Percentiles rank a stretch among this genome's conserved stretches.
phyloP scores from a whole-genome alignment of 495 filamentous ascomycete species.

The Xylaria telfairii region DNA sequence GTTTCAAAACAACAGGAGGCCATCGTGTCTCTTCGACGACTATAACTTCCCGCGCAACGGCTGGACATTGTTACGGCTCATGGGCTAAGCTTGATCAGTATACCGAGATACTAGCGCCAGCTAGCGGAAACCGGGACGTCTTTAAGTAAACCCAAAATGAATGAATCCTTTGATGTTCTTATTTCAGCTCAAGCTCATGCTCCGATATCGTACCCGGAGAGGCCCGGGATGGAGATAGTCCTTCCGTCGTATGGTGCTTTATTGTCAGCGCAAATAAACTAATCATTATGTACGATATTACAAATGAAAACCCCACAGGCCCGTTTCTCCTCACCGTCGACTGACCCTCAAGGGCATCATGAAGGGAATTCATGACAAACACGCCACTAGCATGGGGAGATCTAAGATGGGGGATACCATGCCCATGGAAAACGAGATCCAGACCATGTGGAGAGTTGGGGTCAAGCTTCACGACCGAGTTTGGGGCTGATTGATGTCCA shows the following conservation, averaged over 20 bases:
- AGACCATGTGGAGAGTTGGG: not conserved
- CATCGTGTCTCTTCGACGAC: not conserved
- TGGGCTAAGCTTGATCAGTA: conserved; percentile 4
- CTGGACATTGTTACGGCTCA: not conserved
- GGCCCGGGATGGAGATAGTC: not conserved
- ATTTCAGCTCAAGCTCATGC: not conserved
- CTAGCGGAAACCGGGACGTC: not conserved
- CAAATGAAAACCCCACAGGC: not conserved
- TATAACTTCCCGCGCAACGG: not conserved
- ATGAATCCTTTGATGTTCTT: not conserved
- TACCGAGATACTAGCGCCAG: not conserved
- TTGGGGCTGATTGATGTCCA: not conserved
- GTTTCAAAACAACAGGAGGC: not conserved
- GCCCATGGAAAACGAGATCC: not conserved
- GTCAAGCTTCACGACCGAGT: not conserved
- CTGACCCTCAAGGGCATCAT: not conserved
- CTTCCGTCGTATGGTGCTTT: conserved; percentile 2
- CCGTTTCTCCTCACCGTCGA: not conserved
- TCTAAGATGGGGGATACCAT: not conserved
- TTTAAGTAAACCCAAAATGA: not conserved
- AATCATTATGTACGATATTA: not conserved
- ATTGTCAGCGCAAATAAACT: not conserved
- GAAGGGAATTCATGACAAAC: not conserved
- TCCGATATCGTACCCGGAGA: conserved; percentile 18
- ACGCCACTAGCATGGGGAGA: not conserved